These are phyloP conservation scores for Psidium guajava DNA, from an alignment of 345 rosid species.

Conservation along the genomic window DNA sequence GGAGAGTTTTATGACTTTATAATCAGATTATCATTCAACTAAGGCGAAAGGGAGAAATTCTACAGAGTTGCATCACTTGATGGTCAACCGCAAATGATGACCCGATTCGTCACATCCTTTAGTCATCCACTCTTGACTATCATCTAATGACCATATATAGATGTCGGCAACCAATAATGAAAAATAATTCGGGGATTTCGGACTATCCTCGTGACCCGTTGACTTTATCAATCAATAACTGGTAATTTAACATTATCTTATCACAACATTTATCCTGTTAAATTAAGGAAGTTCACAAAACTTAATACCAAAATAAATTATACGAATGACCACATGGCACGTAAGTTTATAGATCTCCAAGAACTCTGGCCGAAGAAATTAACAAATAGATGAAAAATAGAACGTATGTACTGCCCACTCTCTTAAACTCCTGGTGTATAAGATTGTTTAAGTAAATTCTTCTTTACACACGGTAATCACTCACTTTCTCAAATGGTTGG, in stretches of 20 bases:
- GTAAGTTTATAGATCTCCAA: neutral
- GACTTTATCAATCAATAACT: neutral
- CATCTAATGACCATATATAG: neutral
- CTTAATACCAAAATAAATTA: neutral
- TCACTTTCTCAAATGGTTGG: neutral
- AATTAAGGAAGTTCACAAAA: neutral
- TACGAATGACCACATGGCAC: neutral
- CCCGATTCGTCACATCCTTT: neutral
- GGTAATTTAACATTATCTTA: neutral
- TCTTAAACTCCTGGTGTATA: neutral
- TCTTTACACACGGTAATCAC: neutral
- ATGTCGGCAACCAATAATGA: neutral
- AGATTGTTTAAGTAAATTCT: neutral
- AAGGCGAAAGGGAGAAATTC: neutral
- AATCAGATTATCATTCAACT: neutral
- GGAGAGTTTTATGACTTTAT: neutral
- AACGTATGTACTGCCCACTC: neutral
- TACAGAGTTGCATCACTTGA: neutral
- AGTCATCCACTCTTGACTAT: neutral
- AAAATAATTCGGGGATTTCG: neutral
- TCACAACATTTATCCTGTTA: neutral
- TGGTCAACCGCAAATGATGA: neutral
- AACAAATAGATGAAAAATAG: neutral
- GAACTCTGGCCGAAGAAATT: neutral
- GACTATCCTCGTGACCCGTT: neutral